Evolutionary conservation across 2,329 filamentous ascomycete genomes (phyloP).

Genomic region (Pestalotiopsis sp.): DNA sequence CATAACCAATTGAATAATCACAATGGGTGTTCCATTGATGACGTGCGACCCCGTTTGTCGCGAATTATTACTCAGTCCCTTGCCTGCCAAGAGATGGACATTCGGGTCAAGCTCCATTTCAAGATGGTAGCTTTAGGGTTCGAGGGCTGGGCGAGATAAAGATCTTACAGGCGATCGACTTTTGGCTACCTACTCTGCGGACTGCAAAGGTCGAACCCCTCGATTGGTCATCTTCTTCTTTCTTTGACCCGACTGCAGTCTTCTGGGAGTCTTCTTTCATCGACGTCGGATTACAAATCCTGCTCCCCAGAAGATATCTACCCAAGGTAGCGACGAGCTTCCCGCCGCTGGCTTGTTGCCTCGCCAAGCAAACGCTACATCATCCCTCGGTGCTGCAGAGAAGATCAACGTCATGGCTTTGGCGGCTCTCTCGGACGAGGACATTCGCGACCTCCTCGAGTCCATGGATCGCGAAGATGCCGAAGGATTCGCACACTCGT

Average conservation of each 20-base stretch:
- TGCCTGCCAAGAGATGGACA: not conserved
- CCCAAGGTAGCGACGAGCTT: not conserved
- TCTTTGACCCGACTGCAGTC: not conserved
- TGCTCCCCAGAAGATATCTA: not conserved
- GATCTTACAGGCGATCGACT: not conserved
- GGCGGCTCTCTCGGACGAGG: slow-evolving; percentile 59
- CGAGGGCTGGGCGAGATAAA: not conserved
- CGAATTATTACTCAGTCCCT: not conserved
- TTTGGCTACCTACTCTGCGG: not conserved
- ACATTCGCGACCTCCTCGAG: slow-evolving; percentile 58
- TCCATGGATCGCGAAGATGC: slow-evolving; percentile 55
- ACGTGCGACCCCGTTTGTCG: not conserved
- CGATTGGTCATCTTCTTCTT: not conserved
- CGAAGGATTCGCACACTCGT: slow-evolving; percentile 49
- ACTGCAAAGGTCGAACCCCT: not conserved
- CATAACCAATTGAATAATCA: not conserved
- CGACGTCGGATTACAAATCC: not conserved
- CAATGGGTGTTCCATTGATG: not conserved
- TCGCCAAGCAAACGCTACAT: not conserved
- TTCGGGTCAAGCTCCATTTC: not conserved
- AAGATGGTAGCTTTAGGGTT: not conserved
- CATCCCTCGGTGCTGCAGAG: not conserved
- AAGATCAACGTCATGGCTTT: slow-evolving; percentile 50
- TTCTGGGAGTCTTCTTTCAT: not conserved
- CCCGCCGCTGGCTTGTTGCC: not conserved